phyloP scores from a whole-genome alignment of 108 stramenopile species.

The Skeletonema potamos region DNA sequence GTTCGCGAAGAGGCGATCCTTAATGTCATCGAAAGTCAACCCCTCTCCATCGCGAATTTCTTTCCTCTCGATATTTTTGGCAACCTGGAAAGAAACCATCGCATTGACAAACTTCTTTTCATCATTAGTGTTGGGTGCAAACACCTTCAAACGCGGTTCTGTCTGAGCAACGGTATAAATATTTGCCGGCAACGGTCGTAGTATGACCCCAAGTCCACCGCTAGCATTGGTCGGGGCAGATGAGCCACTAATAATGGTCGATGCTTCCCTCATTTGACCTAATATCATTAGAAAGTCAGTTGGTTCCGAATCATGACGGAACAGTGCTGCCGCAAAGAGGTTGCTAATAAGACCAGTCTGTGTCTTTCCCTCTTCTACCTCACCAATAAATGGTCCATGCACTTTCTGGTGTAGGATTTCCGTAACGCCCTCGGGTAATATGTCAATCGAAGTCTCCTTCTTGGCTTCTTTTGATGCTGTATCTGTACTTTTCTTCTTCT shows the following conservation, averaged over 20 bases:
- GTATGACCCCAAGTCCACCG: constrained; percentile 64
- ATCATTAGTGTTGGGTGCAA: constrained; percentile 74
- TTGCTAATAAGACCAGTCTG: constrained; percentile 79
- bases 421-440: constrained; percentile 87
- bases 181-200: constrained; percentile 75
- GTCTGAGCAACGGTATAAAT: constrained; percentile 82
- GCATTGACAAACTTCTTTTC: constrained; percentile 81
- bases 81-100: constrained; percentile 76
- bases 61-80: constrained; percentile 52
- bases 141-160: constrained; percentile 80
- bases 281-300: constrained; percentile 91
- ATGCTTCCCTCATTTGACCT: constrained; percentile 37
- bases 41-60: constrained; percentile 57
- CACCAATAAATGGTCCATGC: constrained; percentile 88
- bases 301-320: constrained; percentile 72
- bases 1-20: constrained; percentile 62
- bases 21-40: constrained; percentile 71
- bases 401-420: constrained; percentile 82
- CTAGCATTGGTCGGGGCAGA: constrained; percentile 10
- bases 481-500: constrained; percentile 48
- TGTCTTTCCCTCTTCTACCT: constrained; percentile 80
- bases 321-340: constrained; percentile 87
- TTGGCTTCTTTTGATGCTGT: constrained; percentile 46
- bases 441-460: constrained; percentile 52
- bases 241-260: background rate